Evolutionary conservation across 2,329 filamentous ascomycete genomes (phyloP).

Genomic region (Penicillium sp.): DNA sequence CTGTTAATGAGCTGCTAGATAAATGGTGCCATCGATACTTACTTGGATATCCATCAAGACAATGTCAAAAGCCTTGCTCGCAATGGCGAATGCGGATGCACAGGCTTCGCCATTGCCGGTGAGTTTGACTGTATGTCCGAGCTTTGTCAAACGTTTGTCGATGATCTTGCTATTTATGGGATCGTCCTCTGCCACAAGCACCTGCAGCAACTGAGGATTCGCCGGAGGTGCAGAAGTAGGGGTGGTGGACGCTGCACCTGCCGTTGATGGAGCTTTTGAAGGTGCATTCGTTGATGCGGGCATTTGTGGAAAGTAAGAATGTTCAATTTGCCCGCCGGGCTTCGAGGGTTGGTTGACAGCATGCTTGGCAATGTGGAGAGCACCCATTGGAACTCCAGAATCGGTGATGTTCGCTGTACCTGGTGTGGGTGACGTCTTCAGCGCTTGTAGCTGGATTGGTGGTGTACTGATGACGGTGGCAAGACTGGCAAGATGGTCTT

Average conservation of each 20-base stretch:
- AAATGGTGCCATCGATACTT: background rate
- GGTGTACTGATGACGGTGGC: slow-evolving; percentile 15
- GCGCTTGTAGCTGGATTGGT: slow-evolving; percentile 13
- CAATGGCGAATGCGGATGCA: slow-evolving; percentile 63
- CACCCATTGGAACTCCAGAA: slow-evolving; percentile 32
- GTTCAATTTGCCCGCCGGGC: slow-evolving; percentile 2
- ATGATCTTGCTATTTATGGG: slow-evolving; percentile 83
- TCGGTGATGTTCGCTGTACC: slow-evolving; percentile 32
- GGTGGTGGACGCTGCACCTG: slow-evolving; percentile 3
- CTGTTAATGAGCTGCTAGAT: background rate
- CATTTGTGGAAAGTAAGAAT: slow-evolving; percentile 19
- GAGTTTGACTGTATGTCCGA: slow-evolving; percentile 66
- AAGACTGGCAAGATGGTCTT: slow-evolving; percentile 13
- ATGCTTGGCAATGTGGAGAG: slow-evolving; percentile 28
- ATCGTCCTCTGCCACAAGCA: slow-evolving; percentile 83
- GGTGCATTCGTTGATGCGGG: background rate
- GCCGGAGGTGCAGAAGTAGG: slow-evolving; percentile 6
- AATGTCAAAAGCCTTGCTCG: slow-evolving; percentile 63
- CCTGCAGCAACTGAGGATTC: slow-evolving; percentile 27
- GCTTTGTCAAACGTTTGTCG: slow-evolving; percentile 72
- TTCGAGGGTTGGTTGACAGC: slow-evolving; percentile 10
- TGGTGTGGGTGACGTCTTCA: slow-evolving; percentile 21
- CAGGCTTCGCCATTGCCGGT: slow-evolving; percentile 85
- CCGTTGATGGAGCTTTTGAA: slow-evolving; percentile 5
- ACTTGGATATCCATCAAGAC: slow-evolving; percentile 89